These are phyloP conservation scores for Blastosporella zonata DNA, from an alignment of 1,284 basidiomycete species.

Conservation along the genomic window DNA sequence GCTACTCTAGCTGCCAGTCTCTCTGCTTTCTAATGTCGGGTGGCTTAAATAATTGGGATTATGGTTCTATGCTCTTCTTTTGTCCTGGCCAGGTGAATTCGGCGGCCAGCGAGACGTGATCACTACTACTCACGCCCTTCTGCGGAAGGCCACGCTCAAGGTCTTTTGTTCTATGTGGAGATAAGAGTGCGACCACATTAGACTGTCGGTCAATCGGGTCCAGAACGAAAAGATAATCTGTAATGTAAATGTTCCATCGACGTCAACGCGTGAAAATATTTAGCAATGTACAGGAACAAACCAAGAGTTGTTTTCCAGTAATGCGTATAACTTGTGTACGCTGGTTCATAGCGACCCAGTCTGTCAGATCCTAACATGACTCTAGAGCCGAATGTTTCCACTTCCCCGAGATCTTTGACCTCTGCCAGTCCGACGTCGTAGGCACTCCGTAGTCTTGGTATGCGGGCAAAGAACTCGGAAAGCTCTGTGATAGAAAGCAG, in stretches of 20 bases:
- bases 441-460: constrained; percentile 46
- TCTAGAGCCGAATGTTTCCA: constrained; percentile 50
- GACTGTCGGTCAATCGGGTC: constrained; percentile 40
- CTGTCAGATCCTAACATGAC: constrained; percentile 36
- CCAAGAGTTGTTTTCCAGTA: constrained; percentile 82
- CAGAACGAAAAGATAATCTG: constrained; percentile 86
- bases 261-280: neutral
- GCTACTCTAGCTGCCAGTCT: constrained; percentile 9
- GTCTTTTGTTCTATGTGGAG: constrained; percentile 60
- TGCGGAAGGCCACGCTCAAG: constrained; percentile 79
- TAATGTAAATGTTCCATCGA: neutral
- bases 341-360: constrained; percentile 65
- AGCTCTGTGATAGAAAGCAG: constrained; percentile 69
- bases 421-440: constrained; percentile 55
- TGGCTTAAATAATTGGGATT: constrained; percentile 15
- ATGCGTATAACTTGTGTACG: constrained; percentile 79
- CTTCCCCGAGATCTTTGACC: constrained; percentile 16
- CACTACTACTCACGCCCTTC: constrained; percentile 78
- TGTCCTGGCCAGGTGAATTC: constrained; percentile 39
- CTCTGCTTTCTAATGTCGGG: constrained; percentile 16
- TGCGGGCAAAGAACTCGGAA: constrained; percentile 44
- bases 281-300: constrained; percentile 26
- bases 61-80: neutral
- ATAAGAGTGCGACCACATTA: constrained; percentile 58
- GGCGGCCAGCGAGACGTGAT: constrained; percentile 79